A percentile compares a stretch with the other conserved stretches of the same genome.
Evolutionary conservation across 768 basidiomycete species (phyloP).

Genomic region (Mycena filopes): DNA sequence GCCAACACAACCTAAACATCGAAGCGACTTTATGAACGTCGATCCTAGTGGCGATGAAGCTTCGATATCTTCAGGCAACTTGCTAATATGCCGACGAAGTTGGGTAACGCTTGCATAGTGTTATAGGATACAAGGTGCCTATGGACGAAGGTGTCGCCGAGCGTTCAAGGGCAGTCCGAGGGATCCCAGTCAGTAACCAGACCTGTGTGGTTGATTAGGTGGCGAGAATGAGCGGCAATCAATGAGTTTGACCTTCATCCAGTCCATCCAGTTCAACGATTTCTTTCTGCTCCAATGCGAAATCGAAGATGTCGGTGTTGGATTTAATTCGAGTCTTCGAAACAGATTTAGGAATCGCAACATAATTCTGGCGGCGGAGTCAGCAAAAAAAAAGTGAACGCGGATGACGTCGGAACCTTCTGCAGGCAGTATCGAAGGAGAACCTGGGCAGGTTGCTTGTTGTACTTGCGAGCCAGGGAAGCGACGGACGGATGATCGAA

Average conservation of each 20-base stretch:
- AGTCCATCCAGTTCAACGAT: slow-evolving; percentile 40
- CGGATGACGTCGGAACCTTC: slow-evolving; percentile 56
- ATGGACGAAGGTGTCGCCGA: not conserved
- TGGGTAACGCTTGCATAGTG: not conserved
- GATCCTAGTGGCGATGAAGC: slow-evolving; percentile 17
- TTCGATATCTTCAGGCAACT: slow-evolving; percentile 3
- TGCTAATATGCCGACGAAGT: not conserved
- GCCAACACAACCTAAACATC: slow-evolving; percentile 12
- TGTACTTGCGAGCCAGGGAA: slow-evolving; percentile 61
- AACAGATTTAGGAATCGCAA: slow-evolving; percentile 75
- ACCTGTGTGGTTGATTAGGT: not conserved
- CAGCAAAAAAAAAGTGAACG: not conserved
- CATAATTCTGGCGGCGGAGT: slow-evolving; percentile 53
- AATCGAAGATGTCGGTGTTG: slow-evolving; percentile 74
- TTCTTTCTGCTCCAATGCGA: slow-evolving; percentile 62
- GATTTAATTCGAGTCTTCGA: slow-evolving; percentile 61
- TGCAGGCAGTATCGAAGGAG: slow-evolving; percentile 83
- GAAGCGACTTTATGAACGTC: slow-evolving; percentile 8
- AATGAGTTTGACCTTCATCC: slow-evolving; percentile 3
- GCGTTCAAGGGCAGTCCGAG: slow-evolving; percentile 2
- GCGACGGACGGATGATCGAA: slow-evolving; percentile 68
- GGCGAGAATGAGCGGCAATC: not conserved
- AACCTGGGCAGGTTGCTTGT: slow-evolving; percentile 66
- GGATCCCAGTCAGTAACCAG: slow-evolving; percentile 14
- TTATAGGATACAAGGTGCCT: not conserved